Evolutionary conservation across 2,329 filamentous ascomycete species (phyloP), one percentile per base, ranked within the genome.

Genomic region (Fonsecaea erecta): DNA sequence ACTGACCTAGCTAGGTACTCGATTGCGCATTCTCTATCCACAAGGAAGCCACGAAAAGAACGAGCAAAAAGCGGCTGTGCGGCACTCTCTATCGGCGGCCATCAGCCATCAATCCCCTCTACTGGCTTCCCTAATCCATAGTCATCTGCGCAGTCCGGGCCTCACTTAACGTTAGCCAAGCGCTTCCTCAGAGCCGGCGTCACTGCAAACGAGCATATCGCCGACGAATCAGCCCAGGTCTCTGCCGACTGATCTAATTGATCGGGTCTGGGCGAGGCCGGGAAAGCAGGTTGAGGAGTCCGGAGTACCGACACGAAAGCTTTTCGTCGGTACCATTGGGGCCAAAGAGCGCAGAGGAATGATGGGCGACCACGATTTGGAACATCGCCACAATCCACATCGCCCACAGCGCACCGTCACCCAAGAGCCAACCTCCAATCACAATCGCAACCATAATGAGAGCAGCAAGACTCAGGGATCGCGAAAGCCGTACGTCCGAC

Each of bases 401-500:
- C 48, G 12, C 4, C 48, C n/a, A 52, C 18, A 30, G 3, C 3
- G 11, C 6, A 3, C 48, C 11, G 11, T 3, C 3, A 6, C 24
- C 2, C 14, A 18, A 46, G 7, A n/a, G 34, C 14, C 35, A 3
- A 16, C 16, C 16, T 16, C 48, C 43, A 26, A 34, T 40, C 37
- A 40, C n/a, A 18, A n/a, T 4, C 37, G n/a, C 14, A n/a, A 40
- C 37, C 37, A 40, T n/a, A 40, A 5, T 12, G 6, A 34, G 40
- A 11, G 18, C 43, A 9, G 32, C 16, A 24, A 24, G 24, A 43
- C 34, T 21, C 46, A 46, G 32, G 26, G 14, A 16, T 26, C 54
- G 7, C 58, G 58, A 34, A 69, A 69, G 32, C 62, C 62, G 21
- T 73, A 74, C 0, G 74, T 73, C 0, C 75, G 76, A 2, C 80